Base-by-base conservation (phyloP, 108 stramenopile genomes). In the Cylindrotheca closterium region DNA sequence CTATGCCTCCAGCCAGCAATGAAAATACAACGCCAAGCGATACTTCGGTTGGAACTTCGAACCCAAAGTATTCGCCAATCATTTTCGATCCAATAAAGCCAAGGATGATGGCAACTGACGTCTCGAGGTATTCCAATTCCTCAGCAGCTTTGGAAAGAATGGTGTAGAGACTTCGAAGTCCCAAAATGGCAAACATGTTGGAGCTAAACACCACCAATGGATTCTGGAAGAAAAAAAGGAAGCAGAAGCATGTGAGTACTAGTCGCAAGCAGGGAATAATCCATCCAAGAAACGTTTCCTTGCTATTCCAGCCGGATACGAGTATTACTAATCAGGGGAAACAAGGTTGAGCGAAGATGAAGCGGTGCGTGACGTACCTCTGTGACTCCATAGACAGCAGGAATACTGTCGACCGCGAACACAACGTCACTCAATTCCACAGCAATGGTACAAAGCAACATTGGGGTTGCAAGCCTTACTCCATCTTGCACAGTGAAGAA, bases 151-250 rank as follows among this genome's bases (percentile, higher is more conserved):
- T 93, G 37, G 93, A 88, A 19, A 98, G 77, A 27, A 97, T 82
- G 12, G 84, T 83, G 70, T 95, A 98, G 57, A 98, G 71, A 76
- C 93, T 94, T 29, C 97, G 91, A 27, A 98, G 79, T 18, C 91
- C 95, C 82, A 93, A 83, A 54, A 98, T 98, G 28, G 97, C 97
- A 73, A 97, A 98, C 71, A 98, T 88, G 68, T 98, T 98, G 51
- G 94, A 96, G 0, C 92, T 81, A 66, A 96, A 97, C 5, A 98
- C 93, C 5, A 98, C 78, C 47, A 96, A 54, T 18, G 97, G 97
- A 75, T 97, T 92, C 92, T 80, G 58, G 21, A 58, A 67, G 49
- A 25, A 29, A 59, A 22, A 33, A 55, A 30, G 29, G 53, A 50
- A 75, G 18, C 42, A 30, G 21, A 8, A 32, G 55, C n/a, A 19